Evolutionary conservation across 805 yeast genomes (phyloP).

Genomic region (Kockiozyma suomiensis): DNA sequence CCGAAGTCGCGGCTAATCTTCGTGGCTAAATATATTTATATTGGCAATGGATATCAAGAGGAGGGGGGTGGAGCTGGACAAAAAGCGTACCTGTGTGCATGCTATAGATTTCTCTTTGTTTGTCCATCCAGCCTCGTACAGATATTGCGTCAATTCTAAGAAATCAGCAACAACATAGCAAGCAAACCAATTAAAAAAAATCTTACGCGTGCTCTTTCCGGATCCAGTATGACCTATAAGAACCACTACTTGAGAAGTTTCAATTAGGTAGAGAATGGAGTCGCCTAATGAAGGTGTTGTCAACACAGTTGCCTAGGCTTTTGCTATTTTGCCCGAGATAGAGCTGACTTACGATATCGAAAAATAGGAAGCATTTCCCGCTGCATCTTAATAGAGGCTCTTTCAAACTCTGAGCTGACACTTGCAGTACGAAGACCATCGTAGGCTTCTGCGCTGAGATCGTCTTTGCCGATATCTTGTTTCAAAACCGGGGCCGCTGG

Average conservation of each 20-base stretch:
- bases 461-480: conserved; percentile 1
- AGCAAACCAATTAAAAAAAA: background rate
- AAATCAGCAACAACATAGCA: background rate
- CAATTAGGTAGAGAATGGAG: conserved; percentile 27
- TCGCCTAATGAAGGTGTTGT: conserved; percentile 24
- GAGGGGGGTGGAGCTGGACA: too few species aligned
- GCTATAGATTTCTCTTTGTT: conserved; percentile 49
- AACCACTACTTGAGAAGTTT: conserved; percentile 28
- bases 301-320: too few species aligned
- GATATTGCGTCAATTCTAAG: conserved; percentile 34
- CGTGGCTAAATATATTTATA: conserved; percentile 29
- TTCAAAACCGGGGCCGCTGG: background rate
- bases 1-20: conserved; percentile 47
- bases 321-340: too few species aligned
- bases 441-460: conserved; percentile 1
- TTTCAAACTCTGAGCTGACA: conserved; percentile 21
- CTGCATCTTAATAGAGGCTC: conserved; percentile 24
- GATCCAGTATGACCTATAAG: conserved; percentile 37
- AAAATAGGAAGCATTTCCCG: conserved; percentile 29
- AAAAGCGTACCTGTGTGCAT: conserved; percentile 59
- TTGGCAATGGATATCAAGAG: background rate
- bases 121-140: conserved; percentile 36
- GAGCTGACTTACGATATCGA: conserved; percentile 21
- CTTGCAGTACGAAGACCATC: conserved; percentile 16
- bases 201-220: conserved; percentile 38